phyloP scores from a whole-genome alignment of 768 basidiomycete genomes.

The Lyophyllum shimeji region DNA sequence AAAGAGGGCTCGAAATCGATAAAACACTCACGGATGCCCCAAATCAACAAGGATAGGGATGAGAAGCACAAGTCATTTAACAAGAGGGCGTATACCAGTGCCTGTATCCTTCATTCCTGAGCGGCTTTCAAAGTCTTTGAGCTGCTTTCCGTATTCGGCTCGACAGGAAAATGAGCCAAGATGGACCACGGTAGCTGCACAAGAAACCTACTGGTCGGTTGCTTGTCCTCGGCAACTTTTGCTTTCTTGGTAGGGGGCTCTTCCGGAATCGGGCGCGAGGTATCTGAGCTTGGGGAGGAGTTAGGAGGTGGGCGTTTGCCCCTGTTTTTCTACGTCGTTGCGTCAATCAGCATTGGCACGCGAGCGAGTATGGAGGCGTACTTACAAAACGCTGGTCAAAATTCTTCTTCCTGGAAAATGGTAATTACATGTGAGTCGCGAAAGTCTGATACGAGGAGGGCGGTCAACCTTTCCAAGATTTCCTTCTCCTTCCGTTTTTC shows the following conservation, averaged over 20 bases:
- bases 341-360: neutral
- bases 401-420: conserved; percentile 47
- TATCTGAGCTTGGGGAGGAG: conserved; percentile 17
- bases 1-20: neutral
- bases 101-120: conserved; percentile 42
- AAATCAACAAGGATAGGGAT: neutral
- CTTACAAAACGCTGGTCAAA: conserved; percentile 50
- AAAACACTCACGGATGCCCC: conserved; percentile 6
- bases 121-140: conserved; percentile 34
- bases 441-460: neutral
- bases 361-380: neutral
- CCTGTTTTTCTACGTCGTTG: conserved; percentile 42
- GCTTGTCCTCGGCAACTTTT: conserved; percentile 25
- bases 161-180: neutral
- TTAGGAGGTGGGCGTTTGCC: conserved; percentile 55
- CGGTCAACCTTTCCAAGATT: conserved; percentile 43
- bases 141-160: conserved; percentile 43
- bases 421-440: conserved; percentile 1
- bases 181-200: neutral
- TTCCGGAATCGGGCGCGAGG: conserved; percentile 27
- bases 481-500: conserved; percentile 58
- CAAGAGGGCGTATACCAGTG: conserved; percentile 41
- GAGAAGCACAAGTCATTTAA: conserved; percentile 32
- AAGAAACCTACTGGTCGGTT: conserved; percentile 29
- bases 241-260: conserved; percentile 37